Evolutionary conservation across 2,329 filamentous ascomycete genomes (phyloP), one percentile per base, ranked within the genome.

Genomic region (Fusarium temperatum): DNA sequence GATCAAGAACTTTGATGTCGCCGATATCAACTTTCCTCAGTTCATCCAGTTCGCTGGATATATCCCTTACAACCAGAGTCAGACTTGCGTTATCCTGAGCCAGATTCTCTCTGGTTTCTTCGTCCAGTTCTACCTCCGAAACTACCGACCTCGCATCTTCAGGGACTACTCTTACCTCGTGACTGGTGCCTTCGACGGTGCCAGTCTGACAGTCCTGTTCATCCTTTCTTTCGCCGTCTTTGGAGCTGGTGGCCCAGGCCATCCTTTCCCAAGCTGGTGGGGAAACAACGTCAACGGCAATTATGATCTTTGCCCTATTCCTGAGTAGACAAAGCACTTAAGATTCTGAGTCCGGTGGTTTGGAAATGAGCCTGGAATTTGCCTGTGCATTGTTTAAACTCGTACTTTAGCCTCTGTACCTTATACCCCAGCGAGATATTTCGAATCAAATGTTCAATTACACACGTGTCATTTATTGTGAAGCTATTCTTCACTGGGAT

Each of bases 151-250:
- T 6, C 81, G 83, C 10, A 81, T 88, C 56, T 89, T 88, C 82
- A 86, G 82, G 75, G 85, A 89, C 66, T 89, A 88, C 74, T 85
- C 83, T 24, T 89, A 89, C 77, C 77, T 89, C 13, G 78, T 89
- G 4, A 85, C 86, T 0, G 87, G 84, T n/a, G 87, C 87, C 1
- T 86, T 86, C 22, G 88, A 89, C 66, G 88, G 87, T 15, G 88
- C 84, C 13, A 84, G 82, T 66, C 81, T 88, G 8, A 79, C 81
- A 3, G 85, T 83, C 0, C 79, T 89, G 6, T 89, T 89, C 59
- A 85, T 89, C 45, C 79, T 89, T 18, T 88, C 87, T 0, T 89
- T 89, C 78, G 87, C 87, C 3, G 87, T 89, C 0, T 88, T 89
- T 61, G 88, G 87, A 1, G 87, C 86, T 6, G 85, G 86, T 36